Evolutionary conservation across 176 grass and related monocot species (phyloP).

Genomic region (Carex kokanica): DNA sequence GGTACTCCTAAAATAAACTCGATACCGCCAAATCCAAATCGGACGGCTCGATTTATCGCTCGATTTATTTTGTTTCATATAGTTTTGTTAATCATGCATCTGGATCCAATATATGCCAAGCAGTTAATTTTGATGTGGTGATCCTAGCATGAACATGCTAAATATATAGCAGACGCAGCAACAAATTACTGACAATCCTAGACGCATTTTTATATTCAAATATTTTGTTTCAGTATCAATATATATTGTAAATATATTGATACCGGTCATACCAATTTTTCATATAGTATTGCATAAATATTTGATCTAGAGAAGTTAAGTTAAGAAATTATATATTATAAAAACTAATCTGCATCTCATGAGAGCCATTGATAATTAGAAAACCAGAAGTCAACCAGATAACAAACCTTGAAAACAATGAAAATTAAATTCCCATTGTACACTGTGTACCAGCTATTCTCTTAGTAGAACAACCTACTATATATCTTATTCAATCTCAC

Average conservation of each 20-base stretch:
- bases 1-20: no score
- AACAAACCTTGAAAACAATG: conserved; percentile 3
- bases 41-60: background rate
- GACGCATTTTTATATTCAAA: background rate
- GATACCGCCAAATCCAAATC: background rate
- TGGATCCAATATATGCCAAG: no score
- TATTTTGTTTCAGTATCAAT: background rate
- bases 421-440: background rate
- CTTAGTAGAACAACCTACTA: background rate
- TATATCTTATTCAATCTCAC: background rate
- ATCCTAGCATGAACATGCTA: no score
- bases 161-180: background rate
- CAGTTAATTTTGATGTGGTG: no score
- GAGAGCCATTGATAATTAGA: background rate
- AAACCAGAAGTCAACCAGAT: conserved; percentile 3
- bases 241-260: background rate
- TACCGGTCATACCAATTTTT: background rate
- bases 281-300: background rate
- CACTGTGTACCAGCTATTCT: conserved; percentile 11
- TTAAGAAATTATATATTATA: background rate
- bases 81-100: no score
- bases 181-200: background rate
- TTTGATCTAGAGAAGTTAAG: background rate
- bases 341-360: background rate
- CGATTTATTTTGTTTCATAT: no score